Evolutionary conservation across 1,139 yeast genomes (phyloP).

Genomic region (Blastobotrys serpentis): DNA sequence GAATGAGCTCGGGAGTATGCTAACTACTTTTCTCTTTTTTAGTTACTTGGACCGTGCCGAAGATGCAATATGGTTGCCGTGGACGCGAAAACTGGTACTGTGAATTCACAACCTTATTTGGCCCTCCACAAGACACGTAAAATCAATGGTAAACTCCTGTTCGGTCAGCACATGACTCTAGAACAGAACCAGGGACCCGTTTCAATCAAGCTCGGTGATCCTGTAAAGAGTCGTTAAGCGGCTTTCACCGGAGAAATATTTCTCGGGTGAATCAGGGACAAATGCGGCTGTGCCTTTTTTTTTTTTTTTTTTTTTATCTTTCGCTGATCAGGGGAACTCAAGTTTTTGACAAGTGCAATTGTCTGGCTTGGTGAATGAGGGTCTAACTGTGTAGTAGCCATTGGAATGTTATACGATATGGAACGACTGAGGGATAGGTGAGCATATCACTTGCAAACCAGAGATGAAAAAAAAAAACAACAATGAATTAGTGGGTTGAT

Average conservation of each 20-base stretch:
- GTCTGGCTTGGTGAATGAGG: too few relatives aligned
- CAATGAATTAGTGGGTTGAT: too few relatives aligned
- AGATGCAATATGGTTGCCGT: constrained; percentile 47
- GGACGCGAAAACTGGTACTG: constrained; percentile 36
- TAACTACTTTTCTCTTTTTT: too few relatives aligned
- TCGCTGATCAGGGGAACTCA: constrained; percentile 4
- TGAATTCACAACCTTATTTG: constrained; percentile 40
- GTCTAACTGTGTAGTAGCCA: too few relatives aligned
- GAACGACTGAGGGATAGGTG: too few relatives aligned
- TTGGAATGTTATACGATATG: too few relatives aligned
- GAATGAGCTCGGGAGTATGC: too few relatives aligned
- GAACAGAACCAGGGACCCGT: constrained; percentile 11
- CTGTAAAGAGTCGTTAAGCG: not conserved
- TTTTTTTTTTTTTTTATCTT: too few relatives aligned
- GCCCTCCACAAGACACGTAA: constrained; percentile 33
- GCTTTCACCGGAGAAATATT: not conserved
- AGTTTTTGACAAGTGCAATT: too few relatives aligned
- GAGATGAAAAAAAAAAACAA: too few relatives aligned
- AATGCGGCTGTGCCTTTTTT: constrained; percentile 1
- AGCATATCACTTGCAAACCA: too few relatives aligned
- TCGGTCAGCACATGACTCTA: constrained; percentile 28
- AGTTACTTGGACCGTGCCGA: constrained; percentile 37
- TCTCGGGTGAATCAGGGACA: not conserved
- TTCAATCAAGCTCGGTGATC: not conserved
- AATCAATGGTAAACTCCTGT: constrained; percentile 23